Evolutionary conservation across 768 basidiomycete genomes (phyloP).

Genomic region (Cyathus striatus): DNA sequence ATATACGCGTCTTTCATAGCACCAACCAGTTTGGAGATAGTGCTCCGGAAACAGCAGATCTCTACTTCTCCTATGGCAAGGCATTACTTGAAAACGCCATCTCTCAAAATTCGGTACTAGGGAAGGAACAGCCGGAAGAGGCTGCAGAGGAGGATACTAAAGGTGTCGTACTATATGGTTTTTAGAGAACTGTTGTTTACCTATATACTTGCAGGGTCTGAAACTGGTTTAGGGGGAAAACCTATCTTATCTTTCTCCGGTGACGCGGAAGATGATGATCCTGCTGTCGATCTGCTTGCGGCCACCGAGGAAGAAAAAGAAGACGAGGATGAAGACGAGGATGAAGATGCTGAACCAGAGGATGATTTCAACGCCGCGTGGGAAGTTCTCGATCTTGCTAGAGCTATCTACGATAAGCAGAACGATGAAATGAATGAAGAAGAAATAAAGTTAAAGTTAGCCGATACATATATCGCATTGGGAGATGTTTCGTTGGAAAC

Average conservation of each 20-base stretch:
- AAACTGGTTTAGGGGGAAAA: conserved; percentile 36
- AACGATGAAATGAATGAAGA: conserved; percentile 48
- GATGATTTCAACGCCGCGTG: conserved; percentile 98
- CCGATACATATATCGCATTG: conserved; percentile 85
- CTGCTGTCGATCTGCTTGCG: conserved; percentile 60
- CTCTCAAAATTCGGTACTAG: conserved; percentile 78
- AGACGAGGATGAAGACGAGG: conserved; percentile 52
- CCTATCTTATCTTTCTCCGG: conserved; percentile 78
- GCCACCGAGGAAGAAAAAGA: conserved; percentile 42
- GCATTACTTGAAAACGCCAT: conserved; percentile 93
- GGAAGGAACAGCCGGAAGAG: conserved; percentile 73
- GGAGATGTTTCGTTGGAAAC: conserved; percentile 98
- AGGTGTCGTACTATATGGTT: too few relatives aligned
- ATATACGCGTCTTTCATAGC: conserved; percentile 29
- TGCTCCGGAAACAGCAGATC: conserved; percentile 77
- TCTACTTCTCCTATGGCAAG: conserved; percentile 90
- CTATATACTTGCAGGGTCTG: conserved; percentile 25
- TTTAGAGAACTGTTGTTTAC: too few relatives aligned
- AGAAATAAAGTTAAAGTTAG: conserved; percentile 71
- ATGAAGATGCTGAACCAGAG: conserved; percentile 76
- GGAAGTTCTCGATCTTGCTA: conserved; percentile 94
- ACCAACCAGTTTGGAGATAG: conserved; percentile 75
- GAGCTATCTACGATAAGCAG: conserved; percentile 77
- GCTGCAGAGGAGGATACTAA: conserved; percentile 36
- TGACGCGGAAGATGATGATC: conserved; percentile 59